Evolutionary conservation across 257 asterid species (phyloP).

Genomic region (Euphrasia confusa): DNA sequence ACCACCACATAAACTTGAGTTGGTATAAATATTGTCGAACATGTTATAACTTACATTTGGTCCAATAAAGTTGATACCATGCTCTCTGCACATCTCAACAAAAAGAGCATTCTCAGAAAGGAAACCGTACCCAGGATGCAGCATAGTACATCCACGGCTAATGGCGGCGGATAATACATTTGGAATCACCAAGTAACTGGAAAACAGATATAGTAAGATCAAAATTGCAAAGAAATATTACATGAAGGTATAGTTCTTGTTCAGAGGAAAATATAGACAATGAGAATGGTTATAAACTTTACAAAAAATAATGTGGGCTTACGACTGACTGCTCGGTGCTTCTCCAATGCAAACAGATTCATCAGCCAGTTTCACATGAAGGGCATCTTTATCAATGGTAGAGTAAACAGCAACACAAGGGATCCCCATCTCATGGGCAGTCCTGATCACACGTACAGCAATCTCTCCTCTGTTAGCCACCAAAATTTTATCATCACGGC

Average conservation of each 20-base stretch:
- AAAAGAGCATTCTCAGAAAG: slow-evolving; percentile 94
- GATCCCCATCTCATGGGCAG: slow-evolving; percentile 99
- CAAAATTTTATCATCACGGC: slow-evolving; percentile 70
- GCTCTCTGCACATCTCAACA: slow-evolving; percentile 94
- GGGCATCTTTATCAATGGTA: slow-evolving; percentile 93
- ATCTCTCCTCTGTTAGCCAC: slow-evolving; percentile 99
- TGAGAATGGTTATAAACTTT: background rate
- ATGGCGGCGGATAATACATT: slow-evolving; percentile 94
- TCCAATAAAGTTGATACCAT: slow-evolving; percentile 88
- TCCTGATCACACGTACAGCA: slow-evolving; percentile 94
- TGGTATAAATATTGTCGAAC: background rate
- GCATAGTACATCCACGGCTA: slow-evolving; percentile 88
- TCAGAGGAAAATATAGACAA: background rate
- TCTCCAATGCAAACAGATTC: slow-evolving; percentile 98
- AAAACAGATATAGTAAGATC: background rate
- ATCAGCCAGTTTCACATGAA: slow-evolving; percentile 96
- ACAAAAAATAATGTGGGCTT: slow-evolving; percentile 31
- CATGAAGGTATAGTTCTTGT: background rate
- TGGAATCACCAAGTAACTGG: slow-evolving; percentile 76
- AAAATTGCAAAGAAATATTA: background rate
- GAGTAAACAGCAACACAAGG: slow-evolving; percentile 98
- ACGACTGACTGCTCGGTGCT: slow-evolving; percentile 99
- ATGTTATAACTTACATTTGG: slow-evolving; percentile 65
- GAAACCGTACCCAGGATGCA: slow-evolving; percentile 99
- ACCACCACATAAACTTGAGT: slow-evolving; percentile 15